A percentile compares a stretch with the other conserved stretches of the same genome.
Evolutionary conservation across 495 filamentous ascomycete species (phyloP).

Genomic region (Mytilinidion resinicola): DNA sequence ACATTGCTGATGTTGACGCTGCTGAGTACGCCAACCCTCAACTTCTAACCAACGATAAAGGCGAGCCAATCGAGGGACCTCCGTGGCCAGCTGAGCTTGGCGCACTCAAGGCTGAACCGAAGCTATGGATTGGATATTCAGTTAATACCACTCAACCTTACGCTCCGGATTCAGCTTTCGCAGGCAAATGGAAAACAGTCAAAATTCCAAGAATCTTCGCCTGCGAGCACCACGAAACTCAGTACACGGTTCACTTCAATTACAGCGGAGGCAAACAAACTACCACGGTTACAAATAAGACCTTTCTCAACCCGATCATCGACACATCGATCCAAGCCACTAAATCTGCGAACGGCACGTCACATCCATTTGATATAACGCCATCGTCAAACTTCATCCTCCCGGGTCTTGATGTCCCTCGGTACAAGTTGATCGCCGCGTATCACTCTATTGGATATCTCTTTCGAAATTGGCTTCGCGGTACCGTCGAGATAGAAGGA

Average conservation of each 20-base stretch:
- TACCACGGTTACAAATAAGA: not conserved
- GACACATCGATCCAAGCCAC: not conserved
- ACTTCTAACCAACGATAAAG: not conserved
- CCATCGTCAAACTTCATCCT: not conserved
- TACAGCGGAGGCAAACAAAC: constrained; percentile 5
- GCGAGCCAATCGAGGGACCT: not conserved
- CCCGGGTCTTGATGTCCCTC: not conserved
- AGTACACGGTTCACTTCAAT: constrained; percentile 14
- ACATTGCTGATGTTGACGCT: constrained; percentile 19
- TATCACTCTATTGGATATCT: constrained; percentile 27
- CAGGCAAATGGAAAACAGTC: constrained; percentile 14
- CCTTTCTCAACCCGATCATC: constrained; percentile 6
- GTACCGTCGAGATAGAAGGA: constrained; percentile 19
- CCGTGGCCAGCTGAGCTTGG: constrained; percentile 17
- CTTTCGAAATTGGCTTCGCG: constrained; percentile 18
- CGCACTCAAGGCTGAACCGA: constrained; percentile 28
- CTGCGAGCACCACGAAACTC: constrained; percentile 29
- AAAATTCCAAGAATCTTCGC: constrained; percentile 21
- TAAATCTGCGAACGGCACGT: not conserved
- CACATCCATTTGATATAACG: not conserved
- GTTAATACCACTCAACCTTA: constrained; percentile 20
- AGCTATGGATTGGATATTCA: constrained; percentile 30
- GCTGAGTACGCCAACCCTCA: constrained; percentile 6
- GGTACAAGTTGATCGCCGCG: constrained; percentile 22
- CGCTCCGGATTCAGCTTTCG: not conserved